Evolutionary conservation across 352 stramenopile genomes (phyloP).

Genomic region (Pythium vanterpoolii): DNA sequence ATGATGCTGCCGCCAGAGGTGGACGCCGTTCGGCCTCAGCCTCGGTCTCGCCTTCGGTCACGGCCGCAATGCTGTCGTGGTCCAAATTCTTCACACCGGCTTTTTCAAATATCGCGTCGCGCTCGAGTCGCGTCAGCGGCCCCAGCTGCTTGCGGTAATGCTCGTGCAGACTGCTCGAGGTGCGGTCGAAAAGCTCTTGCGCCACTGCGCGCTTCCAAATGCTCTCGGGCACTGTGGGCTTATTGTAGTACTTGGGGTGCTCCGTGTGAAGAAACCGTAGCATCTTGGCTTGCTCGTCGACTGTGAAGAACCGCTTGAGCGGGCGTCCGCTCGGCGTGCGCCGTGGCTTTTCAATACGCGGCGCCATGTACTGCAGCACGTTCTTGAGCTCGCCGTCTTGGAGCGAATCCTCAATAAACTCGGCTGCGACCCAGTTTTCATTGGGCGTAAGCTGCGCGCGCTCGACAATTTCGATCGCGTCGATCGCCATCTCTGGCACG

Average conservation of each 20-base stretch:
- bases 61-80: not conserved
- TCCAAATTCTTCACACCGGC: not conserved
- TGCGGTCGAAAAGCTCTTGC: slow-evolving; percentile 25
- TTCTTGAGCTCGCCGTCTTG: slow-evolving; percentile 30
- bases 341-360: not conserved
- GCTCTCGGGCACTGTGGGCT: slow-evolving; percentile 4
- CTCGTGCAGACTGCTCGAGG: slow-evolving; percentile 48
- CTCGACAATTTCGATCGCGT: slow-evolving; percentile 41
- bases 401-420: slow-evolving; percentile 53
- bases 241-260: slow-evolving; percentile 12
- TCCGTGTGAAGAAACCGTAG: slow-evolving; percentile 33
- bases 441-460: slow-evolving; percentile 24
- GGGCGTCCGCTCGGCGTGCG: slow-evolving; percentile 7
- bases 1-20: not conserved
- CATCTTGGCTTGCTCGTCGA: slow-evolving; percentile 46
- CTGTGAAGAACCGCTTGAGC: slow-evolving; percentile 31
- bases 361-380: slow-evolving; percentile 33
- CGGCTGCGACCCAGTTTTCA: slow-evolving; percentile 35
- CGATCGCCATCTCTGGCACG: not conserved
- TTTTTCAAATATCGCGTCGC: slow-evolving; percentile 7
- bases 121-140: slow-evolving; percentile 35
- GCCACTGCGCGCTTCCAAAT: slow-evolving; percentile 16
- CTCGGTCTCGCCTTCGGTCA: not conserved
- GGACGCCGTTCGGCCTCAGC: not conserved
- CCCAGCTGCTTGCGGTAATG: slow-evolving; percentile 45